Evolutionary conservation across 345 rosid genomes (phyloP), one percentile per base, ranked within the genome.

Genomic region (Eucalyptus paniculata): DNA sequence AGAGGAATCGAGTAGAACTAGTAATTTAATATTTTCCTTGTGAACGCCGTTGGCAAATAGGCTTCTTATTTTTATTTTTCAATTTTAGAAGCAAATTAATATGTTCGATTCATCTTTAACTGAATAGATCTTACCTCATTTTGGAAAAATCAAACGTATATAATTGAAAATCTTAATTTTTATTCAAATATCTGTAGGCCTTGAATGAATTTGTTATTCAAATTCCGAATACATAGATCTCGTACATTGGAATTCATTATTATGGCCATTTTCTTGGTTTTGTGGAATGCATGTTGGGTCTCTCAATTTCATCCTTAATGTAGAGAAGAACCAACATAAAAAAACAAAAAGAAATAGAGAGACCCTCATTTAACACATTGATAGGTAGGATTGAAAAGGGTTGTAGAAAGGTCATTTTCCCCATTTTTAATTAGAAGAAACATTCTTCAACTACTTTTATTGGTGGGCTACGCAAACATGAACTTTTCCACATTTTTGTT

Each of bases 301-400:
- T 72, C 45, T 72, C 45, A 18, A 18, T 69, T 17, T 65, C 4
- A 65, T 65, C 21, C 40, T n/a, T n/a, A 0, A 65, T 24, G 62
- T 23, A 56, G 62, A 24, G 62, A 56, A 56, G 62, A 24, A 1
- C 62, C 26, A 56, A 24, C 28, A 56, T 56, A 23, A 51, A 6
- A 18, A 3, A 51, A 18, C 0, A 19, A 8, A 7, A 51, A 18
- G 4, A 15, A 13, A 49, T 0, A 17, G 58, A 53, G 10, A 53
- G 3, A 53, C 24, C 58, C 26, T 53, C 4, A 53, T 53, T 53
- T 53, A 53, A 53, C 26, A 53, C 24, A 62, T 12, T 30, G 2
- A 62, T 65, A 7, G 37, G 40, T 65, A 0, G 77, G 77, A 65
- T n/a, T 65, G 9, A n/a, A 15, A 65, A n/a, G 37, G 40, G 77